phyloP scores from a whole-genome alignment of 768 basidiomycete genomes.

The Neoboletus magnificus region DNA sequence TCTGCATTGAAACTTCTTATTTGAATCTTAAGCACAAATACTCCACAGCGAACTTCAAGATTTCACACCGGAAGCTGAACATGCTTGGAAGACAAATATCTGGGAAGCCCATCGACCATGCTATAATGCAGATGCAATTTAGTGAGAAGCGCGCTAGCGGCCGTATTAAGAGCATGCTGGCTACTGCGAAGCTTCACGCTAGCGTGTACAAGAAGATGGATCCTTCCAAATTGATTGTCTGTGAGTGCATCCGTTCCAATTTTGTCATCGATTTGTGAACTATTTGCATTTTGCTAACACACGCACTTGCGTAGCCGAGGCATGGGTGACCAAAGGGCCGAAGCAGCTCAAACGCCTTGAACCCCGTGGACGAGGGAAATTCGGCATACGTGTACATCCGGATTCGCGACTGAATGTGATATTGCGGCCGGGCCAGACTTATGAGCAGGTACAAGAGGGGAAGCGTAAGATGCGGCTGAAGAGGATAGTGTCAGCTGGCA shows the following conservation, averaged over 20 bases:
- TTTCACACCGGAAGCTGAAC: slow-evolving; percentile 91
- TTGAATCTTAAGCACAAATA: slow-evolving; percentile 74
- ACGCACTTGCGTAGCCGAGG: slow-evolving; percentile 57
- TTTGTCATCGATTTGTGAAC: not conserved
- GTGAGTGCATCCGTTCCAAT: slow-evolving; percentile 45
- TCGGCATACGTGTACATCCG: slow-evolving; percentile 73
- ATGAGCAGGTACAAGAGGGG: slow-evolving; percentile 61
- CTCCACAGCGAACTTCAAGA: slow-evolving; percentile 89
- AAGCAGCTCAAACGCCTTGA: slow-evolving; percentile 65
- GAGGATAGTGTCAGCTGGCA: slow-evolving; percentile 75
- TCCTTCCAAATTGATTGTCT: slow-evolving; percentile 69
- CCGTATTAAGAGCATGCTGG: slow-evolving; percentile 86
- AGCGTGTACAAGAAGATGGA: slow-evolving; percentile 71
- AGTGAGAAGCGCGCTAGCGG: slow-evolving; percentile 87
- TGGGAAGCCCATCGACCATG: slow-evolving; percentile 89
- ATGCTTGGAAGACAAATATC: slow-evolving; percentile 83
- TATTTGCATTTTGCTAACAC: not conserved
- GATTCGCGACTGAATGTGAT: slow-evolving; percentile 73
- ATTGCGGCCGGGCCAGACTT: slow-evolving; percentile 77
- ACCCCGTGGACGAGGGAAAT: slow-evolving; percentile 78
- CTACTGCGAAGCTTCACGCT: slow-evolving; percentile 84
- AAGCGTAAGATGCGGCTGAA: slow-evolving; percentile 65
- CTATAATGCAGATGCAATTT: slow-evolving; percentile 96
- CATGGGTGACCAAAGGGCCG: slow-evolving; percentile 90
- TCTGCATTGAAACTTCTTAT: slow-evolving; percentile 2